A percentile compares a stretch with the other conserved stretches of the same genome.
Conservation (phyloP, 2,329 filamentous ascomycete genomes). For the Neonectria punicea region DNA sequence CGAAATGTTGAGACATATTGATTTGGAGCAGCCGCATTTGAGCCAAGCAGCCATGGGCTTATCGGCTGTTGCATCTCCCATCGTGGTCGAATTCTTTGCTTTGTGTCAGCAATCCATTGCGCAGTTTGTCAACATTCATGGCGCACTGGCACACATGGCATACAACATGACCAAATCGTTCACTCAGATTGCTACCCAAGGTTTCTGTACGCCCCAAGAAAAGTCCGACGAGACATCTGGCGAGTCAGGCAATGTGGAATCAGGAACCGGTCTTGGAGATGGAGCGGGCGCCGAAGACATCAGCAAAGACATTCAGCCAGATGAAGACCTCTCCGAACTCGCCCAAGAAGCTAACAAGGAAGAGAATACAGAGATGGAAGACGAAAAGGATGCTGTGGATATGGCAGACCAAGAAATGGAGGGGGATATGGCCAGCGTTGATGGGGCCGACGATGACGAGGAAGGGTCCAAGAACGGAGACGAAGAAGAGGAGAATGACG, state of each 20-base stretch:
- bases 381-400: constrained; percentile 87
- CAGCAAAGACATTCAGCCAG: constrained; percentile 93
- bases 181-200: constrained; percentile 80
- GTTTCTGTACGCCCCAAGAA: constrained; percentile 92
- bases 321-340: constrained; percentile 92
- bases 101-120: constrained; percentile 69
- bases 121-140: constrained; percentile 72
- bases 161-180: constrained; percentile 82
- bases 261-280: constrained; percentile 92
- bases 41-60: constrained; percentile 46
- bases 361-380: constrained; percentile 73
- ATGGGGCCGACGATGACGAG: constrained; percentile 70
- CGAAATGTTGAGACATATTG: constrained; percentile 47
- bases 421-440: constrained; percentile 77
- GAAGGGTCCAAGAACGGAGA: constrained; percentile 70
- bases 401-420: constrained; percentile 94
- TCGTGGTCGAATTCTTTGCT: constrained; percentile 77
- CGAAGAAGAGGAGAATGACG: constrained; percentile 73
- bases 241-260: constrained; percentile 83
- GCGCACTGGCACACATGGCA: constrained; percentile 77
- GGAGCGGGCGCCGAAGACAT: constrained; percentile 97
- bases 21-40: constrained; percentile 41
- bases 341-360: constrained; percentile 84
- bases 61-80: constrained; percentile 62
- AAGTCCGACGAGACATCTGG: constrained; percentile 76